A percentile compares a stretch with the other conserved stretches of the same genome.
Evolutionary conservation across 2,329 filamentous ascomycete genomes (phyloP).

Genomic region (Zymoseptoria crescenta): DNA sequence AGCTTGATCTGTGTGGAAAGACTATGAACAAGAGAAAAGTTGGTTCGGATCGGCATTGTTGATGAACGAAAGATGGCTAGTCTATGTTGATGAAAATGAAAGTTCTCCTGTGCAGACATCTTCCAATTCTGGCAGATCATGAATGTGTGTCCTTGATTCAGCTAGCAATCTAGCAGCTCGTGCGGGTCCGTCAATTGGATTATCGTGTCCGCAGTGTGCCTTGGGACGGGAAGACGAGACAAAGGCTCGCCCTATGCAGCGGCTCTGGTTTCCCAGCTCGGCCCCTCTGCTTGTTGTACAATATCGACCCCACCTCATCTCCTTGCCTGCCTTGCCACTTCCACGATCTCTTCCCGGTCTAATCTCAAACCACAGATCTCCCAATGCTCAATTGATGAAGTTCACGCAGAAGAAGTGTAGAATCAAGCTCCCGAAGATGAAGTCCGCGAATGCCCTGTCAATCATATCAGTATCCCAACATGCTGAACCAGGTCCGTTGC

Average conservation of each 20-base stretch:
- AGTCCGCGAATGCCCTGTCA: slow-evolving; percentile 86
- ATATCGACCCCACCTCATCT: not conserved
- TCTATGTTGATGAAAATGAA: not conserved
- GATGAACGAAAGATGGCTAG: not conserved
- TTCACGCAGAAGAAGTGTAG: slow-evolving; percentile 99
- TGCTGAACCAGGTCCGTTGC: not conserved
- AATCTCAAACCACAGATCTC: not conserved
- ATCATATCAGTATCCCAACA: not conserved
- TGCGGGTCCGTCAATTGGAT: too few species aligned
- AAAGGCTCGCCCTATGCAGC: too few species aligned
- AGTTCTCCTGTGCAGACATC: not conserved
- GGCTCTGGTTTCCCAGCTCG: not conserved
- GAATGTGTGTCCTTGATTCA: not conserved
- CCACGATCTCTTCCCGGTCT: not conserved
- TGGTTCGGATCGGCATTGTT: not conserved
- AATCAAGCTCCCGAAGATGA: slow-evolving; percentile 86
- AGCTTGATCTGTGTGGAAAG: not conserved
- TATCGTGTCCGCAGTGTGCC: too few species aligned
- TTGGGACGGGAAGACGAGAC: too few species aligned
- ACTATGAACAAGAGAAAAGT: not conserved
- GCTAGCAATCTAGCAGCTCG: not conserved
- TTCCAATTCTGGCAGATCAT: not conserved
- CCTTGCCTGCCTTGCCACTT: not conserved
- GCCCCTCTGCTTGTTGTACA: not conserved
- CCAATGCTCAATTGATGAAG: slow-evolving; percentile 76